These are phyloP conservation scores for Arthrobotrys sphaeroides DNA, from an alignment of 2,329 filamentous ascomycete genomes.

Conservation along the genomic window DNA sequence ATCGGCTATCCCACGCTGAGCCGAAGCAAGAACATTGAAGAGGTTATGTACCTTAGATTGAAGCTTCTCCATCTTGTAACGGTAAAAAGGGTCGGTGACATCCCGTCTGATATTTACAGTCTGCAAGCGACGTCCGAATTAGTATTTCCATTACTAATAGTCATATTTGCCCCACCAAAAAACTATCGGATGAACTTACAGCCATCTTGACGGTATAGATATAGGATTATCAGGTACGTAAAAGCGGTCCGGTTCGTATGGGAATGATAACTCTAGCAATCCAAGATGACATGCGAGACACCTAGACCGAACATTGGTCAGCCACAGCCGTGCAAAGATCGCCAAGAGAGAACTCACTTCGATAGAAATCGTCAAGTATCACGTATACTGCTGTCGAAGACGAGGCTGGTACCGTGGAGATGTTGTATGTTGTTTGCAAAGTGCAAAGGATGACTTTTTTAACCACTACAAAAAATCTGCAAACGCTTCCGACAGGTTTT, in stretches of 20 bases:
- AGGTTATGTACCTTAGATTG: conserved; percentile 75
- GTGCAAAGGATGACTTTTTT: conserved; percentile 37
- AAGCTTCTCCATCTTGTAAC: conserved; percentile 99
- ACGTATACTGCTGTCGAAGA: conserved; percentile 29
- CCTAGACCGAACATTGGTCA: conserved; percentile 5
- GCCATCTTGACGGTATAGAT: conserved; percentile 47
- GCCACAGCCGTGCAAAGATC: background rate
- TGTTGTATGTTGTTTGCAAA: conserved; percentile 15
- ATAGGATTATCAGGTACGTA: conserved; percentile 46
- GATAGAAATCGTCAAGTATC: conserved; percentile 22
- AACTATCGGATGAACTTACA: conserved; percentile 22
- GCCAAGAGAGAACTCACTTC: conserved; percentile 28
- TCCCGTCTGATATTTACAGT: conserved; percentile 98
- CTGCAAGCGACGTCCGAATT: background rate
- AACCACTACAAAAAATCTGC: conserved; percentile 55
- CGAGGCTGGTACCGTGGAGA: conserved; percentile 13
- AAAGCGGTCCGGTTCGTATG: conserved; percentile 49
- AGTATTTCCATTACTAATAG: conserved; percentile 4
- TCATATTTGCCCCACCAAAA: background rate
- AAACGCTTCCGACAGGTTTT: conserved; percentile 54
- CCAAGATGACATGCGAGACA: conserved; percentile 53
- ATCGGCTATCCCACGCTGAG: background rate
- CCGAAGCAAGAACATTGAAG: background rate
- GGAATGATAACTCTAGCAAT: conserved; percentile 39
- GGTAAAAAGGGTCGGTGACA: conserved; percentile 98